These are phyloP conservation scores for Trebouxiophyceae sp. DNA, from an alignment of 163 green algal species.

Conservation along the genomic window DNA sequence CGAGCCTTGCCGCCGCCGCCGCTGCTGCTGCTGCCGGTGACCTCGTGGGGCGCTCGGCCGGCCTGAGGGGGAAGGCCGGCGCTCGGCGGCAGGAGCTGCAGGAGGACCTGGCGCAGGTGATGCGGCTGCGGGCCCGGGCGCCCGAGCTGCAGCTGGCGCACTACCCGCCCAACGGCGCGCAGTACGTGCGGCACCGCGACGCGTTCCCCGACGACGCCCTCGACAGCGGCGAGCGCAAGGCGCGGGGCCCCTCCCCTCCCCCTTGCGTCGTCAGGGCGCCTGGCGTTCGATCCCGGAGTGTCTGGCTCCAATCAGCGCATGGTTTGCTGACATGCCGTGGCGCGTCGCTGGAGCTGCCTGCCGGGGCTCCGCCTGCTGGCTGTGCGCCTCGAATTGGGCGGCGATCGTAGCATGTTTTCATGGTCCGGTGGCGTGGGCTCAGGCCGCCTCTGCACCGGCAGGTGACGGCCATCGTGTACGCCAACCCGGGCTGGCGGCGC, in stretches of 20 bases:
- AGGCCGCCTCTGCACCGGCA: conserved; percentile 4
- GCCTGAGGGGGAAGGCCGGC: too few relatives aligned
- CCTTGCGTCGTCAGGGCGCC: too few relatives aligned
- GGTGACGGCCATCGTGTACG: conserved; percentile 53
- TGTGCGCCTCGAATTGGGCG: too few relatives aligned
- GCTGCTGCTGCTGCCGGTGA: too few relatives aligned
- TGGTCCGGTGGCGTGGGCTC: neutral
- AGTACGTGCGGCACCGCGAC: conserved; percentile 45
- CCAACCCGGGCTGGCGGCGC: conserved; percentile 30
- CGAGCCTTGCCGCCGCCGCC: too few relatives aligned
- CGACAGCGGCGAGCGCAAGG: conserved; percentile 15
- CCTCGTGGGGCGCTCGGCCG: too few relatives aligned
- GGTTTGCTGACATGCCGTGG: too few relatives aligned
- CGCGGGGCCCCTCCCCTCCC: neutral
- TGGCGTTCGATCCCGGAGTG: too few relatives aligned
- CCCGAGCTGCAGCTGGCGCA: conserved; percentile 43
- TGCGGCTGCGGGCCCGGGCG: conserved; percentile 5
- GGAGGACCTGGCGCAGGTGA: conserved; percentile 10
- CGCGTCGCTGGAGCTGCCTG: too few relatives aligned
- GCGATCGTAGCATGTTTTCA: too few relatives aligned
- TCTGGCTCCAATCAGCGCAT: too few relatives aligned
- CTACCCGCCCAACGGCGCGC: conserved; percentile 22
- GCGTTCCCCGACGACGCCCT: conserved; percentile 49
- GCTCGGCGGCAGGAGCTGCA: conserved; percentile 16
- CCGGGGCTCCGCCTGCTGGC: too few relatives aligned